phyloP scores from a whole-genome alignment of 805 yeast species.

The Teunomyces gatunensis region DNA sequence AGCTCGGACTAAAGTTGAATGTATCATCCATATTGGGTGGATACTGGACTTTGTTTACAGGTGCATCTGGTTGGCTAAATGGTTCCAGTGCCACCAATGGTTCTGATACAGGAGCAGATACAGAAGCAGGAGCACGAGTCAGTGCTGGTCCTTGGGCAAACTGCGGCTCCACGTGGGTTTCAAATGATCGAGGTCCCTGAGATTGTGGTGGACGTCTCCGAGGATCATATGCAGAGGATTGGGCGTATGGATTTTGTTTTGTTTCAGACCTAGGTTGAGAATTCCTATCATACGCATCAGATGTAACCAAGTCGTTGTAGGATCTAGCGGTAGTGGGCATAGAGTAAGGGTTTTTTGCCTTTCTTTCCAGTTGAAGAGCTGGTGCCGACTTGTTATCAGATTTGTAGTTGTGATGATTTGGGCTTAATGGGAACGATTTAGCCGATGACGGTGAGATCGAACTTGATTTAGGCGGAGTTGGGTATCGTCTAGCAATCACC shows the following conservation, averaged over 20 bases:
- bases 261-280: background rate
- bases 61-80: background rate
- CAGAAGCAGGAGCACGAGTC: background rate
- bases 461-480: constrained; percentile 11
- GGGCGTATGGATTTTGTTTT: background rate
- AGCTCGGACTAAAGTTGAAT: constrained; percentile 16
- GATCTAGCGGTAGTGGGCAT: background rate
- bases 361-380: constrained; percentile 5
- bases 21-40: constrained; percentile 4
- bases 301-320: background rate
- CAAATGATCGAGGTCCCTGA: constrained; percentile 2
- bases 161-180: background rate
- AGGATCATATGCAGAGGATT: background rate
- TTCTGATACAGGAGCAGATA: background rate
- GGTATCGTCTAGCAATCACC: background rate
- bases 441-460: constrained; percentile 10
- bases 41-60: background rate
- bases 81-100: background rate
- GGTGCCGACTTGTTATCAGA: constrained; percentile 7
- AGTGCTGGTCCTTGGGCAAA: background rate
- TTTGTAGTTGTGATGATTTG: constrained; percentile 1
- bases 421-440: constrained; percentile 7
- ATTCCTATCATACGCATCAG: background rate
- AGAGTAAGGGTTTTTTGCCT: background rate
- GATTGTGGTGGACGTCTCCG: background rate